These are phyloP conservation scores for Jackrogersella multiformis DNA, from an alignment of 495 filamentous ascomycete genomes.

Conservation along the genomic window DNA sequence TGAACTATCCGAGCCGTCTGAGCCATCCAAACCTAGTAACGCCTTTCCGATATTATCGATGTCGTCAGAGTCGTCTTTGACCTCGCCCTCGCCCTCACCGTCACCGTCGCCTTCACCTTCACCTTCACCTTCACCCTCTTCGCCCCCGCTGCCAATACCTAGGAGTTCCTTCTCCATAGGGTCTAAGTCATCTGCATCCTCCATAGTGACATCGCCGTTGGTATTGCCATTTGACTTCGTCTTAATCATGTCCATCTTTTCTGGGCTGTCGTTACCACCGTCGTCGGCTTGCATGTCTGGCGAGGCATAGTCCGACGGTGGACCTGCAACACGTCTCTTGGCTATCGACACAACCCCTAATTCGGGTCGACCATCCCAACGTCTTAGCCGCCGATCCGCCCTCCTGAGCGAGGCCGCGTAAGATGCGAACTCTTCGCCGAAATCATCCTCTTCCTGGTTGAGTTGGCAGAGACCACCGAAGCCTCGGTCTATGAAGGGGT, in stretches of 20 bases:
- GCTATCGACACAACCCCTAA: constrained; percentile 55
- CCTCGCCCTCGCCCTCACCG: constrained; percentile 48
- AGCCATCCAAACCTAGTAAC: constrained; percentile 57
- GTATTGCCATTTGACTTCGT: constrained; percentile 41
- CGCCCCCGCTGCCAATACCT: constrained; percentile 54
- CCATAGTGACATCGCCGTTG: constrained; percentile 52
- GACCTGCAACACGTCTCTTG: constrained; percentile 47
- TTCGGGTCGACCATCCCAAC: constrained; percentile 66
- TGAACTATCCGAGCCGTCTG: constrained; percentile 45
- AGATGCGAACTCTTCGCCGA: constrained; percentile 78
- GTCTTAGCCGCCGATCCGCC: constrained; percentile 71
- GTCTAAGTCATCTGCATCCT: constrained; percentile 61
- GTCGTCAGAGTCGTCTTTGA: constrained; percentile 56
- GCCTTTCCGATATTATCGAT: constrained; percentile 64
- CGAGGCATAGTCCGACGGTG: constrained; percentile 33
- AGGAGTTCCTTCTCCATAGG: constrained; percentile 62
- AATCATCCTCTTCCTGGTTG: constrained; percentile 73
- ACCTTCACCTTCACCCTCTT: constrained; percentile 45
- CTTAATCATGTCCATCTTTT: constrained; percentile 46
- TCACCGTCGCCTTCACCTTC: constrained; percentile 45
- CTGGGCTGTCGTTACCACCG: constrained; percentile 35
- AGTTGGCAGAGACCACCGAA: constrained; percentile 75
- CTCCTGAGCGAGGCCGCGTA: constrained; percentile 77
- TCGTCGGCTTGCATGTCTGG: constrained; percentile 35
- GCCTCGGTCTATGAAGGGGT: constrained; percentile 63